phyloP scores from a whole-genome alignment of 176 grass and related monocot genomes.

The Cenchrus americanus region DNA sequence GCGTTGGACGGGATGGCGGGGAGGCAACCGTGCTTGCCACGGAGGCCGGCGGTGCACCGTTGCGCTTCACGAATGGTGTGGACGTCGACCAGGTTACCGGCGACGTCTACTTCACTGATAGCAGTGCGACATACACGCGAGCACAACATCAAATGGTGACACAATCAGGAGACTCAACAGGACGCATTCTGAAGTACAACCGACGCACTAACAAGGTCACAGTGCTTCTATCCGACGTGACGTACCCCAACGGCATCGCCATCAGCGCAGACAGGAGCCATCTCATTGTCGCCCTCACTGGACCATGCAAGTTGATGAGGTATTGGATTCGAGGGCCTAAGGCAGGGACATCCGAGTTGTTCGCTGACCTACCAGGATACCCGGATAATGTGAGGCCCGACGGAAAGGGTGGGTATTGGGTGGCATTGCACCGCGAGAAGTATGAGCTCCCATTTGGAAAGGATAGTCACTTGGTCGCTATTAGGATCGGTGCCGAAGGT shows the following conservation, averaged over 20 bases:
- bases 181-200: neutral
- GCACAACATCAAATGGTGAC: neutral
- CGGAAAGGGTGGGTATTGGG: constrained; percentile 30
- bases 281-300: neutral
- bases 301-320: neutral
- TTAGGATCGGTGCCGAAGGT: neutral
- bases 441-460: neutral
- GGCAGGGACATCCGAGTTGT: neutral
- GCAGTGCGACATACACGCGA: neutral
- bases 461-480: neutral
- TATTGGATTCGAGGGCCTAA: neutral
- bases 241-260: neutral
- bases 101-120: neutral
- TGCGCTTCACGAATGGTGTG: neutral
- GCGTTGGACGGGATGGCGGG: neutral
- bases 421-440: constrained; percentile 24
- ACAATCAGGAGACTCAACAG: neutral
- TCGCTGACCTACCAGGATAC: constrained; percentile 23
- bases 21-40: neutral
- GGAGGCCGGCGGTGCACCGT: neutral
- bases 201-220: neutral
- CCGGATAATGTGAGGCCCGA: constrained; percentile 34
- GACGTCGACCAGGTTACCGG: neutral
- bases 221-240: neutral
- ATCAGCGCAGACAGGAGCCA: neutral